These are phyloP conservation scores for Macroventuria anomochaeta DNA, from an alignment of 2,329 filamentous ascomycete species.

Conservation along the genomic window DNA sequence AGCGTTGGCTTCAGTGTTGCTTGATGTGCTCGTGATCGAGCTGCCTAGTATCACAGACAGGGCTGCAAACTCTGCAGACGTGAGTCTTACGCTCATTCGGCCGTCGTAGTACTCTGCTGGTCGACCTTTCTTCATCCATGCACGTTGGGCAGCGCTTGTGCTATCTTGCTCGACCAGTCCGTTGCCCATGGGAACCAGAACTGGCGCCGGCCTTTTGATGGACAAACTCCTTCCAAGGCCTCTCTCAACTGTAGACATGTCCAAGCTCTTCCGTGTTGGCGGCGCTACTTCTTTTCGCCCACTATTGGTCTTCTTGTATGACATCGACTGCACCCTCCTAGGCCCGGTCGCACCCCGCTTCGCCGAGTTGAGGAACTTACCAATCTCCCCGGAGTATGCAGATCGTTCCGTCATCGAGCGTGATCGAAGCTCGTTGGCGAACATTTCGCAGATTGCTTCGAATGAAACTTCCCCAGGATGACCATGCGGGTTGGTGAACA, in stretches of 20 bases:
- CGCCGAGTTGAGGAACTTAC: constrained; percentile 29
- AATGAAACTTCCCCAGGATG: constrained; percentile 34
- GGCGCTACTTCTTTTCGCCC: constrained; percentile 19
- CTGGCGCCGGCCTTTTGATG: constrained; percentile 22
- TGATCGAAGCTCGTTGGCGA: constrained; percentile 33
- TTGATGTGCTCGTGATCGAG: constrained; percentile 15
- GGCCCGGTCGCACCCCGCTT: constrained; percentile 20
- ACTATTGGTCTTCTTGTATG: constrained; percentile 17
- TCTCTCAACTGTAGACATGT: constrained; percentile 24
- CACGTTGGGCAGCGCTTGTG: constrained; percentile 12
- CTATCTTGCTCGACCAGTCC: constrained; percentile 12
- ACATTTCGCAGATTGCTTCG: constrained; percentile 35
- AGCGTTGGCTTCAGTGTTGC: background rate
- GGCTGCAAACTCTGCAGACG: constrained; percentile 33
- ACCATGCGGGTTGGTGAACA: constrained; percentile 34
- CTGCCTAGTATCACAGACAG: constrained; percentile 41
- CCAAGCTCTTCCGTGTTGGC: constrained; percentile 26
- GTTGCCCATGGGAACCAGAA: constrained; percentile 21
- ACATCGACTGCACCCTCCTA: constrained; percentile 30
- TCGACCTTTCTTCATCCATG: constrained; percentile 38
- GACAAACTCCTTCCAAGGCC: constrained; percentile 25
- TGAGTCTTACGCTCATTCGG: constrained; percentile 25
- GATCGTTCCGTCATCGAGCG: constrained; percentile 31
- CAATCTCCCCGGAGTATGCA: constrained; percentile 32
- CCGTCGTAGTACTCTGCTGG: constrained; percentile 26